These are phyloP conservation scores for Boletus rufocinnamomeus DNA, from an alignment of 768 basidiomycete genomes.

Conservation along the genomic window DNA sequence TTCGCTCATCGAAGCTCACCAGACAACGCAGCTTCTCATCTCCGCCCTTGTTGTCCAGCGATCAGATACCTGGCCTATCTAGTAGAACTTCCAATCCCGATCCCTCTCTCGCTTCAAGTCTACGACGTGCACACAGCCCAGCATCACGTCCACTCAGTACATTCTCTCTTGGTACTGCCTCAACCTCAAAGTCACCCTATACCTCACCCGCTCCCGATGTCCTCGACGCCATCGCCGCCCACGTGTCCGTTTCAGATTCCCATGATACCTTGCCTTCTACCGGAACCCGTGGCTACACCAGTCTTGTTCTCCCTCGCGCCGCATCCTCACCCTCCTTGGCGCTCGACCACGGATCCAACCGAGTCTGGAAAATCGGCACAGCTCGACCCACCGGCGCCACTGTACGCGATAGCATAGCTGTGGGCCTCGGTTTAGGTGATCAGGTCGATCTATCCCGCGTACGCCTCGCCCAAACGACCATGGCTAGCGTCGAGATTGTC, in stretches of 20 bases:
- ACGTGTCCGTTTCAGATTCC: slow-evolving; percentile 29
- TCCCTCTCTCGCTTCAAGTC: slow-evolving; percentile 8
- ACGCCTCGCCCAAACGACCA: slow-evolving; percentile 82
- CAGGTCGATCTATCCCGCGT: slow-evolving; percentile 72
- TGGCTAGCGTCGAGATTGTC: slow-evolving; percentile 84
- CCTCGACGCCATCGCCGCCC: slow-evolving; percentile 36
- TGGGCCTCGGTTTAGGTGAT: slow-evolving; percentile 39
- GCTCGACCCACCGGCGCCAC: slow-evolving; percentile 11
- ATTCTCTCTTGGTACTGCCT: slow-evolving; percentile 16
- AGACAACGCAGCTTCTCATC: slow-evolving; percentile 36
- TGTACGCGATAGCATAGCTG: slow-evolving; percentile 27
- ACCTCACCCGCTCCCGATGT: slow-evolving; percentile 32
- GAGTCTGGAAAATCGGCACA: slow-evolving; percentile 31
- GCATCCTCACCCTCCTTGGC: slow-evolving; percentile 24
- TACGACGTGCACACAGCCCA: slow-evolving; percentile 14
- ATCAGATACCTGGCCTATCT: slow-evolving; percentile 10
- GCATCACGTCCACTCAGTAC: slow-evolving; percentile 17
- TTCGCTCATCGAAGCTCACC: slow-evolving; percentile 26
- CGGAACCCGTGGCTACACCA: slow-evolving; percentile 60
- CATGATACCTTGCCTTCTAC: slow-evolving; percentile 39
- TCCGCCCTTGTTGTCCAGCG: slow-evolving; percentile 20
- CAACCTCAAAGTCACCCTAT: slow-evolving; percentile 35
- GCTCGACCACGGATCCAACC: slow-evolving; percentile 13
- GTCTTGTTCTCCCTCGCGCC: slow-evolving; percentile 52
- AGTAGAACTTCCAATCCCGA: not conserved